Percentiles rank a stretch among this genome's conserved stretches.
Conservation (phyloP, 371 early-diverging fungal species). For the Haplosporangium sp. region DNA sequence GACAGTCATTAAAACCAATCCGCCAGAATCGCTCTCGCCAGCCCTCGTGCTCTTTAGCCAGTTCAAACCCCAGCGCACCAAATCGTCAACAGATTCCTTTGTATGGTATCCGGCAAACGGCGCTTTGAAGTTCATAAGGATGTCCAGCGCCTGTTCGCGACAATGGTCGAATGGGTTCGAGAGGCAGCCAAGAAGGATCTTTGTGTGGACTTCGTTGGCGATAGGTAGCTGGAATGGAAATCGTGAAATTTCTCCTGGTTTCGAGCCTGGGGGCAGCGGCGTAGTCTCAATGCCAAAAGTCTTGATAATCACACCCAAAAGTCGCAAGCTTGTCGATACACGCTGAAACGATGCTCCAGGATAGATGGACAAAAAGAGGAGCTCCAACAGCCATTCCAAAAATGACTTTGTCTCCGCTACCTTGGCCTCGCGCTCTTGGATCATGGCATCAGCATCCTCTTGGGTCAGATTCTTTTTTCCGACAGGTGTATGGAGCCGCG, state of each 20-base stretch:
- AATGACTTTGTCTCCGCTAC: slow-evolving; percentile 40
- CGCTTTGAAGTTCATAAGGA: slow-evolving; percentile 67
- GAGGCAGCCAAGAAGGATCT: slow-evolving; percentile 67
- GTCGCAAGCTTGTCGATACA: slow-evolving; percentile 64
- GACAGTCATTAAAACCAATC: slow-evolving; percentile 78
- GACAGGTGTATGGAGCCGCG: slow-evolving; percentile 38
- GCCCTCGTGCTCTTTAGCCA: slow-evolving; percentile 77
- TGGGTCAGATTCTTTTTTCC: slow-evolving; percentile 44
- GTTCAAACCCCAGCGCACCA: slow-evolving; percentile 74
- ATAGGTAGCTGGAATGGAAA: slow-evolving; percentile 69
- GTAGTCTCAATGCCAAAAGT: slow-evolving; percentile 65
- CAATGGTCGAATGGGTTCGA: slow-evolving; percentile 79
- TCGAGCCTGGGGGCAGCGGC: slow-evolving; percentile 62
- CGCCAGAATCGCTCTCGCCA: slow-evolving; percentile 87
- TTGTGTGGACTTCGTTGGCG: slow-evolving; percentile 59
- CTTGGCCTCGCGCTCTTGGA: slow-evolving; percentile 32
- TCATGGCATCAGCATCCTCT: slow-evolving; percentile 21
- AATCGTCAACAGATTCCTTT: slow-evolving; percentile 58
- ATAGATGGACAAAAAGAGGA: slow-evolving; percentile 56
- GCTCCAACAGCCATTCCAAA: slow-evolving; percentile 42
- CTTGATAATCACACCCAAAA: slow-evolving; percentile 61
- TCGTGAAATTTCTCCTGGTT: slow-evolving; percentile 56
- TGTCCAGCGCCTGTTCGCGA: slow-evolving; percentile 71
- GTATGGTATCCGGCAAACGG: slow-evolving; percentile 67
- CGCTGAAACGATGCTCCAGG: slow-evolving; percentile 75